A percentile compares a stretch with the other conserved stretches of the same genome.
Conservation (phyloP, 2,329 filamentous ascomycete genomes). For the Paraconiothyrium brasiliense region DNA sequence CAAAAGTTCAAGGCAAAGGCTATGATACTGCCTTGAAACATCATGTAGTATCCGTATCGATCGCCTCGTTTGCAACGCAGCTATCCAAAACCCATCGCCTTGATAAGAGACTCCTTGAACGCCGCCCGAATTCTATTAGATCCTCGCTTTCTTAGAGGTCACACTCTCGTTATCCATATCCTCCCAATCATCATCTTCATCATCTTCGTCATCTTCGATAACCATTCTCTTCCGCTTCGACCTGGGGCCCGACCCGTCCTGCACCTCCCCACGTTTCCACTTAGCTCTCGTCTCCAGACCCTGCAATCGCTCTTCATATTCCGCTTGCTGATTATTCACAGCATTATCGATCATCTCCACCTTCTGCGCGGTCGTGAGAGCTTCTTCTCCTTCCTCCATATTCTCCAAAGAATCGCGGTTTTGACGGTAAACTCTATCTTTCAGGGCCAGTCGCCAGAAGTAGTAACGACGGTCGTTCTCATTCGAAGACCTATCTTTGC, state of each 20-base stretch:
- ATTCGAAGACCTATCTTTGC: constrained; percentile 59
- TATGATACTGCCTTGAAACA: background rate
- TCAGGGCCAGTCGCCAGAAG: constrained; percentile 79
- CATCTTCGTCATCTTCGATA: constrained; percentile 51
- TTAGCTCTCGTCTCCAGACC: constrained; percentile 49
- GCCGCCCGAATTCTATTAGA: constrained; percentile 17
- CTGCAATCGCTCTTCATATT: constrained; percentile 75
- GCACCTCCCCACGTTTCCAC: constrained; percentile 30
- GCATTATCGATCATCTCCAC: constrained; percentile 77
- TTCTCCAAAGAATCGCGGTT: constrained; percentile 77
- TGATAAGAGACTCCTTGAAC: background rate
- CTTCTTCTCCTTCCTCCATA: constrained; percentile 60
- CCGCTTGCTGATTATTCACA: constrained; percentile 72
- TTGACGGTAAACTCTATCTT: constrained; percentile 78
- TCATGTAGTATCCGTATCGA: background rate
- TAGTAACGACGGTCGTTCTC: constrained; percentile 70
- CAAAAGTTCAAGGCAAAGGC: background rate
- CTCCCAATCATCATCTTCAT: constrained; percentile 49
- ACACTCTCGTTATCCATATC: constrained; percentile 42
- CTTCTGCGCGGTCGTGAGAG: constrained; percentile 63
- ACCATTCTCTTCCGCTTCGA: constrained; percentile 49
- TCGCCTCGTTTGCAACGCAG: background rate
- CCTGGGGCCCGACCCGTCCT: constrained; percentile 22
- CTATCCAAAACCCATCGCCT: background rate
- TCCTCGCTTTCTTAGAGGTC: constrained; percentile 39